A percentile compares a stretch with the other conserved stretches of the same genome.
Evolutionary conservation across 768 basidiomycete genomes (phyloP).

Genomic region (Chalciporus chontae): DNA sequence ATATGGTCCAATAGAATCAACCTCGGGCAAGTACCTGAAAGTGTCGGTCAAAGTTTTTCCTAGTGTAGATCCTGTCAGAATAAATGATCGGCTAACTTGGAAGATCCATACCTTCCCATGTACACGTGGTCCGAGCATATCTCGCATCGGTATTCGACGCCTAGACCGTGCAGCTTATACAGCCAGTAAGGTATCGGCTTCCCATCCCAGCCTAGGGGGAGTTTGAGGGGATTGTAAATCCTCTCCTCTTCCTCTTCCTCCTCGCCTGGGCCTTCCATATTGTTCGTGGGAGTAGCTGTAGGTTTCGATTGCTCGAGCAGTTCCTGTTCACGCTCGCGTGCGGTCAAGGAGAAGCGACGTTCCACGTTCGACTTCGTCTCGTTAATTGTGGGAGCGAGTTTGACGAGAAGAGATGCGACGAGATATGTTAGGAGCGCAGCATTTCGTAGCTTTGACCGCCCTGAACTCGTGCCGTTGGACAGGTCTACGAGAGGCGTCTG

Average conservation of each 20-base stretch:
- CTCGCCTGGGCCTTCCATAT: conserved; percentile 48
- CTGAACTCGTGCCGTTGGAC: conserved; percentile 29
- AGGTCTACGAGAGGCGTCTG: conserved; percentile 26
- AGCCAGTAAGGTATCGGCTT: conserved; percentile 99
- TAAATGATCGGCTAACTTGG: not conserved
- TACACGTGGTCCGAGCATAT: conserved; percentile 97
- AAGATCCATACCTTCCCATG: conserved; percentile 72
- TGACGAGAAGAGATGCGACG: conserved; percentile 58
- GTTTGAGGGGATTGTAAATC: conserved; percentile 96
- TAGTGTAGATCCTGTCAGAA: conserved; percentile 29
- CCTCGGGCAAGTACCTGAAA: conserved; percentile 61
- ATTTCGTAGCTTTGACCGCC: conserved; percentile 51
- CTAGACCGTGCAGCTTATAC: conserved; percentile 95
- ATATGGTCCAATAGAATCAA: conserved; percentile 2
- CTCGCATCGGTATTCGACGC: conserved; percentile 97
- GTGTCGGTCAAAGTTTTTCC: conserved; percentile 95
- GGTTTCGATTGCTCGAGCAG: conserved; percentile 65
- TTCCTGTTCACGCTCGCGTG: conserved; percentile 96
- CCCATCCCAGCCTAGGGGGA: conserved; percentile 97
- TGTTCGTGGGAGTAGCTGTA: conserved; percentile 45
- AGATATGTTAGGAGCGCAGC: conserved; percentile 74
- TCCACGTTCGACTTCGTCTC: conserved; percentile 98
- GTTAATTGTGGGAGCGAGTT: conserved; percentile 62
- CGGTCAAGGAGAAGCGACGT: conserved; percentile 92
- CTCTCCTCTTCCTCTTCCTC: conserved; percentile 95